A percentile compares a stretch with the other conserved stretches of the same genome.
These are phyloP conservation scores for Moniliophthora roreri DNA, from an alignment of 1,284 basidiomycete species.

Conservation along the genomic window DNA sequence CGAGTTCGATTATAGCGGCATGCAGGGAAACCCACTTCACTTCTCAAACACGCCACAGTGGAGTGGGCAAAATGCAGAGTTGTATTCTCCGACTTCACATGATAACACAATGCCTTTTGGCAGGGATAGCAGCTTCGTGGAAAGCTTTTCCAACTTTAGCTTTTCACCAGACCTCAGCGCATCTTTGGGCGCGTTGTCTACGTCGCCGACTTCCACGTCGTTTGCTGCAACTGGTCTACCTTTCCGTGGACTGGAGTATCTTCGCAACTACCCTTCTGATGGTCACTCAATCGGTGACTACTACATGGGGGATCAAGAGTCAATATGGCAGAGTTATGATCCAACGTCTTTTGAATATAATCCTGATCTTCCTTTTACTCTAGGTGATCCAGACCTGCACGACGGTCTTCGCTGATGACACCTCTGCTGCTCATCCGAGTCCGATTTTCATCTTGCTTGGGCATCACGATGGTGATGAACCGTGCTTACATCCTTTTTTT, in stretches of 20 bases:
- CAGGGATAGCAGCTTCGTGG: conserved; percentile 41
- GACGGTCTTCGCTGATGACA: conserved; percentile 26
- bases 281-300: conserved; percentile 41
- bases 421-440: conserved; percentile 2
- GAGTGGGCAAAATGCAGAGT: conserved; percentile 35
- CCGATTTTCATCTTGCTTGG: conserved; percentile 1
- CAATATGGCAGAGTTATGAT: conserved; percentile 74
- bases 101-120: conserved; percentile 33
- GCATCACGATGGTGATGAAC: neutral
- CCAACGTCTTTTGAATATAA: conserved; percentile 68
- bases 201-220: conserved; percentile 55
- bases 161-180: conserved; percentile 35
- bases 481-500: neutral
- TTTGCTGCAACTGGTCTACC: conserved; percentile 73
- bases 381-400: conserved; percentile 40
- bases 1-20: conserved; percentile 52
- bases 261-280: conserved; percentile 60
- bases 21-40: conserved; percentile 40
- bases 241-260: conserved; percentile 77
- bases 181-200: conserved; percentile 44
- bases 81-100: conserved; percentile 41
- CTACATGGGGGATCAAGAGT: conserved; percentile 54
- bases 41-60: conserved; percentile 39
- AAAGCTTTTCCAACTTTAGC: conserved; percentile 48
- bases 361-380: conserved; percentile 70